Evolutionary conservation across 2,329 filamentous ascomycete species (phyloP).

Genomic region (Lachnum nothofagi): DNA sequence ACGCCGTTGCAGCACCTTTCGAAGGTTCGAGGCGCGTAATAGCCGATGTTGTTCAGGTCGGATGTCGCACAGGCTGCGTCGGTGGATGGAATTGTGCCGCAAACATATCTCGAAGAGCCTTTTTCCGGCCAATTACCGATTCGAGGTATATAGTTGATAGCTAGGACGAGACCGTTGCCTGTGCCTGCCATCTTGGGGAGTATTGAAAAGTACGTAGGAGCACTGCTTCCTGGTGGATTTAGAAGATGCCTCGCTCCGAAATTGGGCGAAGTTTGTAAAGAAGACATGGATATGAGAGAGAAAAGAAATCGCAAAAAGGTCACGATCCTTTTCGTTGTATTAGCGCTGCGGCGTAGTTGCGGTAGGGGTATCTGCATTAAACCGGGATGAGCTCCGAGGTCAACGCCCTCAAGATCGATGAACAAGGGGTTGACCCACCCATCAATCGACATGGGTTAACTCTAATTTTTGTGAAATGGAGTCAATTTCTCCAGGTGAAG

Average conservation of each 20-base stretch:
- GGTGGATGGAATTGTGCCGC: conserved; percentile 1
- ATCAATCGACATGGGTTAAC: neutral
- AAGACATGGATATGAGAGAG: too few species aligned
- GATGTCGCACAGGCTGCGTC: neutral
- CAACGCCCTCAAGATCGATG: neutral
- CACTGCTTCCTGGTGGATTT: neutral
- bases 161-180: neutral
- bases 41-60: neutral
- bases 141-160: conserved; percentile 2
- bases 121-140: conserved; percentile 1
- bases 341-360: too few species aligned
- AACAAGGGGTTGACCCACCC: neutral
- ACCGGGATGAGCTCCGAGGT: neutral
- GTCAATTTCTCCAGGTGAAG: neutral
- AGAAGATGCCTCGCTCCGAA: neutral
- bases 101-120: conserved; percentile 1
- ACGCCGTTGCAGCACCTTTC: conserved; percentile 6
- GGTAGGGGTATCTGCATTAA: neutral
- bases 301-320: too few species aligned
- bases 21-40: neutral
- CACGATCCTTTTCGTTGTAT: too few species aligned
- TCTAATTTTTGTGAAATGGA: neutral
- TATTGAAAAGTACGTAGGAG: neutral
- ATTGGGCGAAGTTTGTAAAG: too few species aligned
- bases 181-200: neutral